phyloP scores from a whole-genome alignment of 495 filamentous ascomycete species.

The Cairneyella variabilis region DNA sequence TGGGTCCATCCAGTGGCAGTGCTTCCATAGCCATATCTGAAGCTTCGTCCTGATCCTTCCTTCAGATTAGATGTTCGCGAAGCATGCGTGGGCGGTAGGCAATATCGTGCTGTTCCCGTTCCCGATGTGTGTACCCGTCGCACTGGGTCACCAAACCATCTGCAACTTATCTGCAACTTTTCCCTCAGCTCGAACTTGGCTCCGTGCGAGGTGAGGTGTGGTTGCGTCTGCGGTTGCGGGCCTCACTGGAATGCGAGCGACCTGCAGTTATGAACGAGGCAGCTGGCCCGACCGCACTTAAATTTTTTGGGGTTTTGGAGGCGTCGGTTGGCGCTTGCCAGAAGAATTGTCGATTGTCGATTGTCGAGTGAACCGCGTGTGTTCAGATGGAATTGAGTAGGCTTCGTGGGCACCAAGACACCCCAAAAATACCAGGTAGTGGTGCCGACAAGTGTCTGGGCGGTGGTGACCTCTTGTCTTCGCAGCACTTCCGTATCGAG shows the following conservation, averaged over 20 bases:
- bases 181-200: constrained; percentile 21
- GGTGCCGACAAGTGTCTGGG: background rate
- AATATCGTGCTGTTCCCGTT: constrained; percentile 27
- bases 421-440: constrained; percentile 8
- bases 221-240: background rate
- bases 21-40: constrained; percentile 22
- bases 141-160: constrained; percentile 26
- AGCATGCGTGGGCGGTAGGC: constrained; percentile 23
- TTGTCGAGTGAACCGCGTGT: background rate
- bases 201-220: constrained; percentile 13
- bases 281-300: background rate
- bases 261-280: constrained; percentile 1
- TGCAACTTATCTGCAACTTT: constrained; percentile 23
- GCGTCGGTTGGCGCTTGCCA: constrained; percentile 1
- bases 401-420: background rate
- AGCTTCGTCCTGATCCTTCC: constrained; percentile 2
- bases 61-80: constrained; percentile 18
- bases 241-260: background rate
- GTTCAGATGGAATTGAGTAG: background rate
- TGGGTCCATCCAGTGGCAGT: no score
- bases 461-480: no score
- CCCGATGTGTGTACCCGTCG: constrained; percentile 26
- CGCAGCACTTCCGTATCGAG: no score
- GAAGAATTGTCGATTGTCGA: background rate
- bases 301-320: constrained; percentile 5